Base-by-base conservation (phyloP, 805 yeast genomes). In the Zygotorulaspora danielsina region DNA sequence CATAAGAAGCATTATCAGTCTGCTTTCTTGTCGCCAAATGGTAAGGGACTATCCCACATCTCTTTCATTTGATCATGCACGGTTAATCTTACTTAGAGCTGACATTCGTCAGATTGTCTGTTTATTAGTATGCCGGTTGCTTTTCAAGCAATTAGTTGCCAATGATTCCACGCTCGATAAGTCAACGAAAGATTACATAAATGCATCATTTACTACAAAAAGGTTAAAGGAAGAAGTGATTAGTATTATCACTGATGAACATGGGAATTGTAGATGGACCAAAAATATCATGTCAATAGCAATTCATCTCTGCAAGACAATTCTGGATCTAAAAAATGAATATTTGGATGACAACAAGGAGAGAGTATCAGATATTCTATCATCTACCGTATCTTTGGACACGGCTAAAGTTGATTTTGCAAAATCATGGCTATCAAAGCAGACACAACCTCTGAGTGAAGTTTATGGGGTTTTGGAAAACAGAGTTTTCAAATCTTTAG, bases 231-330 rank as follows among this genome's bases (percentile, higher is more conserved):
- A 70, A 36, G 90, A 85, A 53, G 75, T 87, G 29, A 65, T 84
- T 38, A 82, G 89, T 21, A 82, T 86, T 32, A 86, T 86, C 12
- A 77, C 87, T 22, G 95, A 86, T 62, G 86, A 83, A 43, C 83
- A 81, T 53, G 95, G 95, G 2, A 84, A 84, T 58, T 78, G 85
- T 42, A 85, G 88, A 65, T 86, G 96, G 96, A 86, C 96, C 1
- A 76, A 85, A 55, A 86, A 86, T 60, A 75, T 85, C 18, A 73
- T 78, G 47, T 70, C 83, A 11, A 76, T 87, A 46, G 75, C 90
- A 4, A 70, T 86, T 44, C 94, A 58, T 31, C 44, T 58, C 5
- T 51, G 62, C 38, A 61, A 58, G 39, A 52, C 58, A 15, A 55
- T 59, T 34, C 54, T 51, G 30, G 63, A 46, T 28, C 50, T 51